Evolutionary conservation across 2,329 filamentous ascomycete species (phyloP), one percentile per base, ranked within the genome.

Genomic region (Leptographium lundbergii): DNA sequence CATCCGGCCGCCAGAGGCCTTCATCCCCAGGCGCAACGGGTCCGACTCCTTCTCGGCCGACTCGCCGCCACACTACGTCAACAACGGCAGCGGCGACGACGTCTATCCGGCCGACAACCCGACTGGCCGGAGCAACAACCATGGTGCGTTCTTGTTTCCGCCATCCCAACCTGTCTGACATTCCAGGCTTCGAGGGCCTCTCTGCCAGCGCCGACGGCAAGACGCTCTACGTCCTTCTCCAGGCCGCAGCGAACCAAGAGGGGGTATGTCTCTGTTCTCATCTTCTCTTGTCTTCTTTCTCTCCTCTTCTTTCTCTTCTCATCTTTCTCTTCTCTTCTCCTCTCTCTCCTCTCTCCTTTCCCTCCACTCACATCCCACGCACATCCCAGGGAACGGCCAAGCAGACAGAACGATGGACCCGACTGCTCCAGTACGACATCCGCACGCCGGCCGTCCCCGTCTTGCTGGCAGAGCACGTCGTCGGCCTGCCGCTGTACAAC

Each of bases 101-200:
- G 74, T 72, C 17, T 75, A 86, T 63, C 81, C 84, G 0, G 74
- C 76, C 1, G 78, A 78, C 0, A 61, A 61, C 50, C 59, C 59
- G 17, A 61, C 59, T 2, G 87, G 87, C 14, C 79, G 87, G 24
- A 74, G 78, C 58, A 89, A 90, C 69, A 90, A 90, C 69, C 85
- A 88, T 67, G 59, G 59, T 60, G 24, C 22, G 54, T 17, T 39
- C 36, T 24, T 3, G 22, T 42, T 19, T 27, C 7, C 34, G 4
- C 19, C 6, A 2, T 29, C 4, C 11, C n/a, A n/a, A 24, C 45
- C 22, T 27, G 6, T n/a, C 39, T 48, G 25, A 36, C n/a, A 27
- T 22, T 24, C 27, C 50, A 58, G 86, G 87, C n/a, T 81, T 89
- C 55, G 87, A 90, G 69, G 86, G 82, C 0, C 70, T 90, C 55